Evolutionary conservation across 805 yeast species (phyloP).

Genomic region (Yamadazyma paraphyllophila): DNA sequence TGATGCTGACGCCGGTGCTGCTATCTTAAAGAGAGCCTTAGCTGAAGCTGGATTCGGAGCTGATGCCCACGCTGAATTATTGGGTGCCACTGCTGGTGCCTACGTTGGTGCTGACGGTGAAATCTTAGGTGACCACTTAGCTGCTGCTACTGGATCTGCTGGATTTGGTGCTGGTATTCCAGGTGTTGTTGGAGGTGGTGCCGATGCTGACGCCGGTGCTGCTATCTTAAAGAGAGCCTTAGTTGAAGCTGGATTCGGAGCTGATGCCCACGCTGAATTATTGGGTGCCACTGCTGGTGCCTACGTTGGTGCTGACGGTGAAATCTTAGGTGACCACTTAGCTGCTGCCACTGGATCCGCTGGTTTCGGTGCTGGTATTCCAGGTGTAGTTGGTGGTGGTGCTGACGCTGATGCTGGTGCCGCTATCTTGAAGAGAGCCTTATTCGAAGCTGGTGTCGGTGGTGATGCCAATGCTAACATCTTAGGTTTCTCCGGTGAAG

Average conservation of each 20-base stretch:
- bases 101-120: slow-evolving; percentile 10
- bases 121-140: slow-evolving; percentile 11
- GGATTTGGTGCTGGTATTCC: slow-evolving; percentile 5
- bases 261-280: slow-evolving; percentile 1
- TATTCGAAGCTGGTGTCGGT: slow-evolving; percentile 10
- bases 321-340: slow-evolving; percentile 6
- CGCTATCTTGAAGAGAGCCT: slow-evolving; percentile 12
- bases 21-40: slow-evolving; percentile 10
- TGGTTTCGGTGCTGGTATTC: slow-evolving; percentile 7
- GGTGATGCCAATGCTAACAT: slow-evolving; percentile 10
- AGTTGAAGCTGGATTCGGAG: slow-evolving; percentile 13
- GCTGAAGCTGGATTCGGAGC: slow-evolving; percentile 8
- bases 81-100: background rate
- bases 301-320: slow-evolving; percentile 13
- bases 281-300: slow-evolving; percentile 11
- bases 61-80: no score
- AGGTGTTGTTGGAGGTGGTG: slow-evolving; percentile 5
- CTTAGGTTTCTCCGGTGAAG: slow-evolving; percentile 4
- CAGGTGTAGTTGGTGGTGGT: slow-evolving; percentile 10
- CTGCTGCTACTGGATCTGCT: slow-evolving; percentile 7
- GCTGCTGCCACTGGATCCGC: slow-evolving; percentile 7
- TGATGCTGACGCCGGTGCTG: slow-evolving; percentile 2
- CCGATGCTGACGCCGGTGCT: slow-evolving; percentile 10
- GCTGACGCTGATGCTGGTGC: slow-evolving; percentile 8
- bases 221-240: slow-evolving; percentile 15